Conservation (phyloP, 257 asterid genomes). For the Solanum tarijense region DNA sequence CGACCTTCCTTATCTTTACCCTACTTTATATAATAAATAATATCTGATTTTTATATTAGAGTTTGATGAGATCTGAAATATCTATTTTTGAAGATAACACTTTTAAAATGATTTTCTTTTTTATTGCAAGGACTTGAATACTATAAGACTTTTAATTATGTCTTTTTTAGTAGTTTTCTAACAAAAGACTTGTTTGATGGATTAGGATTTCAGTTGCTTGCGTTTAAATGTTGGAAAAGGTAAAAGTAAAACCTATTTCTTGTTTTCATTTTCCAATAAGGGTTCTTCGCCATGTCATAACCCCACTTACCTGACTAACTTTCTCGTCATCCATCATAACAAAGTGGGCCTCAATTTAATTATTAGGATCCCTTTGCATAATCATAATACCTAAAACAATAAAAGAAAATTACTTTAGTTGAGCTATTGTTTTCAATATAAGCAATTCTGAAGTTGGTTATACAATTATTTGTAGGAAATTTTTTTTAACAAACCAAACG, state of each 20-base stretch:
- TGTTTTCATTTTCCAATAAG: not conserved
- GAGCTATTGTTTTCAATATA: not conserved
- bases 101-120: too few species aligned
- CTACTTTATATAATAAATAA: too few species aligned
- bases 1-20: not conserved
- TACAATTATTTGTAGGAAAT: not conserved
- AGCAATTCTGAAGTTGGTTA: not conserved
- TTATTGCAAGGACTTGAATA: too few species aligned
- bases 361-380: not conserved
- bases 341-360: not conserved
- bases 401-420: not conserved
- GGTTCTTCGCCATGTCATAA: not conserved
- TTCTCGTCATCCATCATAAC: not conserved
- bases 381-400: not conserved
- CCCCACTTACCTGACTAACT: not conserved
- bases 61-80: not conserved
- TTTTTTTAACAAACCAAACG: not conserved
- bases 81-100: too few species aligned
- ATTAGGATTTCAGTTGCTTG: constrained; percentile 1
- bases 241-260: not conserved
- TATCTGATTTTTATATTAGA: not conserved
- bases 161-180: not conserved
- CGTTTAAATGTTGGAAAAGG: constrained; percentile 19
- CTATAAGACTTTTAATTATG: too few species aligned
- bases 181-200: constrained; percentile 2